Evolutionary conservation across 163 green algal species (phyloP), one percentile per base, ranked within the genome.

Genomic region (Scenedesmus sp.): DNA sequence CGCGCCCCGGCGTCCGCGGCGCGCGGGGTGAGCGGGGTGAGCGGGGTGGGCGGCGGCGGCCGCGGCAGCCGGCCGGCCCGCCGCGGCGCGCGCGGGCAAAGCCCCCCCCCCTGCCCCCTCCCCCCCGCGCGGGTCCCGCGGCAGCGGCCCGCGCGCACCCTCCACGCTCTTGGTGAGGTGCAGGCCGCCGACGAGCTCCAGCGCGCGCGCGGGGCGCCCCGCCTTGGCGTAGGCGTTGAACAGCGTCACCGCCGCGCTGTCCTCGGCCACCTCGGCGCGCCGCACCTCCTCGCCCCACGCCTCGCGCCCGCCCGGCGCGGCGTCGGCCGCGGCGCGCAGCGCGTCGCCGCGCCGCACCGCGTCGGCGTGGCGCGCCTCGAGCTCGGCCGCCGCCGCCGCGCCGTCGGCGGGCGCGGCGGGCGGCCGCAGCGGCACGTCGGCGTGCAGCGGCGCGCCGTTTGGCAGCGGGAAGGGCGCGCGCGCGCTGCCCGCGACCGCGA

Each of bases 151-250:
- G 50, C 22, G 24, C 18, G 33, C 77, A 71, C 90, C 91, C 33
- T 93, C 74, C 20, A 94, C 50, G 26, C 76, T 84, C 3, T 58
- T 80, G 24, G 75, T 65, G n/a, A 71, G 66, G 56, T 85, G 63
- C 65, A 95, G 78, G 26, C 69, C 50, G 15, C 34, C 48, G 4
- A 87, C 90, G 20, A 88, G 47, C 70, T 93, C 87, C 67, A 92
- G 72, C 0, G 87, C 89, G 6, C 85, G 84, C 13, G 67, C 77
- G 24, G 85, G 54, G 10, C 70, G 77, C 48, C 90, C 82, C 2
- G 47, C 63, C 56, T 88, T 87, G 20, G 89, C 48, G 44, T 87
- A 82, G n/a, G 82, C 85, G 36, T 63, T 65, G 42, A 92, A 86
- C 13, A 92, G 70, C 50, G 64, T 63, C 29, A 93, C 75, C 56